Conservation (phyloP, 768 basidiomycete species). For the Leccinum disarticulatum region DNA sequence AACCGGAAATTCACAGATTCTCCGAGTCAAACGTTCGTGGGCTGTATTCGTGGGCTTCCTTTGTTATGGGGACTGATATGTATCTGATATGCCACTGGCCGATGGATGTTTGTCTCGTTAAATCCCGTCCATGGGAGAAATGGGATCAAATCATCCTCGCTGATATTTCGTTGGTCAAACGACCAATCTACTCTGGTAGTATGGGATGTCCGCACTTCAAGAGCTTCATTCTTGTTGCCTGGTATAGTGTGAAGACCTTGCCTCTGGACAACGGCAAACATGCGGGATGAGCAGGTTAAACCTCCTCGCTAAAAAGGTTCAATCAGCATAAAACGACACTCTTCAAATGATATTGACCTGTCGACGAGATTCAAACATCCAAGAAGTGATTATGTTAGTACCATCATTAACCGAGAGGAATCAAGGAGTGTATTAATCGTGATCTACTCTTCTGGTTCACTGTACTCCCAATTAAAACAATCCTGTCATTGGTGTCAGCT, state of each 20-base stretch:
- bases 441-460: slow-evolving; percentile 27
- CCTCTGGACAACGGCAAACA: background rate
- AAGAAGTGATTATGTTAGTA: background rate
- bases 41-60: no score
- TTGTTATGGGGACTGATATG: background rate
- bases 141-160: background rate
- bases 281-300: background rate
- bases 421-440: background rate
- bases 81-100: background rate
- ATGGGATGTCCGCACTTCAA: background rate
- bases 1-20: no score
- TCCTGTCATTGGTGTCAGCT: slow-evolving; percentile 43
- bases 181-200: background rate
- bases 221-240: background rate
- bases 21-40: no score
- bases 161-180: background rate
- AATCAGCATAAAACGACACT: background rate
- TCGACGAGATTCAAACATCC: background rate
- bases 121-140: background rate
- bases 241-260: background rate
- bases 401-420: background rate
- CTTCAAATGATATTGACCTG: background rate
- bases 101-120: background rate
- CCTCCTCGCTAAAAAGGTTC: background rate
- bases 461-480: slow-evolving; percentile 74